A percentile compares a stretch with the other conserved stretches of the same genome.
phyloP scores from a whole-genome alignment of 1,139 yeast species.

The Pichia sp. region DNA sequence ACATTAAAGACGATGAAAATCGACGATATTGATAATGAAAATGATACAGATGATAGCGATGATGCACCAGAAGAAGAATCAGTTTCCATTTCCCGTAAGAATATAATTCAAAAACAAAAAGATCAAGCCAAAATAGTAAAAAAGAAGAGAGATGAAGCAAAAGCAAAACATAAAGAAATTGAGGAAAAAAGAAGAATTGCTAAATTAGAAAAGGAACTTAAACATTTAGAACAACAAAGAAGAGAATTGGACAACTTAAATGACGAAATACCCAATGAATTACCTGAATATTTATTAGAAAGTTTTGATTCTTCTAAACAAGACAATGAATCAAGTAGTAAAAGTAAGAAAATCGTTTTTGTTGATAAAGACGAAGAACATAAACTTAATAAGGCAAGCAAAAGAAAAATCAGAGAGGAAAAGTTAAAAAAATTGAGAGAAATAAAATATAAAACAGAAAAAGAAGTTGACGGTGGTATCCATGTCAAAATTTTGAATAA shows the following conservation, averaged over 20 bases:
- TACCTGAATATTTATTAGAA: constrained; percentile 45
- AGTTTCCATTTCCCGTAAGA: constrained; percentile 15
- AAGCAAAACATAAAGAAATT: constrained; percentile 46
- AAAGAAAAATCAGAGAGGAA: constrained; percentile 39
- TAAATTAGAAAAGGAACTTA: constrained; percentile 29
- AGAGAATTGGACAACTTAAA: constrained; percentile 26
- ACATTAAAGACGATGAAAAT: no score
- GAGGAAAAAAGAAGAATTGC: constrained; percentile 34
- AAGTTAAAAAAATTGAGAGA: constrained; percentile 32
- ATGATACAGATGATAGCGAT: constrained; percentile 14
- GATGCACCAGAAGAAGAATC: constrained; percentile 32
- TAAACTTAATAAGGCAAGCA: constrained; percentile 27
- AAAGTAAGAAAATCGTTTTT: constrained; percentile 35
- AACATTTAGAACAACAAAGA: constrained; percentile 40
- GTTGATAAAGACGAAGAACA: constrained; percentile 32
- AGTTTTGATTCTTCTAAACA: constrained; percentile 20
- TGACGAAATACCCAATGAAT: constrained; percentile 39
- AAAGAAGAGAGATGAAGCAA: constrained; percentile 32
- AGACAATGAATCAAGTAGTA: constrained; percentile 14
- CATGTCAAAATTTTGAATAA: constrained; percentile 22
- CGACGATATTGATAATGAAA: no score
- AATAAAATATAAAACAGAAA: constrained; percentile 36
- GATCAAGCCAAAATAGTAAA: constrained; percentile 33
- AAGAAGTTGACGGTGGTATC: constrained; percentile 49
- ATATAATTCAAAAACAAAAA: constrained; percentile 33